Evolutionary conservation across 257 asterid genomes (phyloP), one percentile per base, ranked within the genome.

Genomic region (Anisodus acutangulus): DNA sequence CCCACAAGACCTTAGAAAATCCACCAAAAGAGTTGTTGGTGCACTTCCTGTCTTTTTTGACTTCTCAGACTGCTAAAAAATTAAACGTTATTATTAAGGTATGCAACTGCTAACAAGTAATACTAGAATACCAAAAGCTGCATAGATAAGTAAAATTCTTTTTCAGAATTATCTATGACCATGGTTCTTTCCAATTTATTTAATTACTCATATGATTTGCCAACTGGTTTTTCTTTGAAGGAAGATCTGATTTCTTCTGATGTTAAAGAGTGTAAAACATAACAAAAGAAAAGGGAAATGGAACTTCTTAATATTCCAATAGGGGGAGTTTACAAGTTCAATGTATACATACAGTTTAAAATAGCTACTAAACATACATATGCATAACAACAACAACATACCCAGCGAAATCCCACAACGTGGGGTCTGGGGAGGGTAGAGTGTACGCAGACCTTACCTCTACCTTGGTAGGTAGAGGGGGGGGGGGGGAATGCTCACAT

Each of bases 21-120:
- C 93, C n/a, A 91, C 83, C 72, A 94, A 74, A 84, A 88, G 91
- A 84, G 91, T 88, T 6, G 91, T 90, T 2, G 97, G 93, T 76
- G 89, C 83, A 86, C 91, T 88, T 88, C 99, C 99, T 83, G 92
- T 90, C 87, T 91, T 94, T 91, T 92, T 96, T 71, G 98, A 96
- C 91, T 93, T 96, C 87, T 92, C 98, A 15, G 98, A 94, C 98
- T 93, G 94, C 91, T 87, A 54, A 86, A 79, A 84, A 86, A 62
- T 87, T 31, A 49, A 80, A 69, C 69, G 7, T 17, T 82, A 62
- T 49, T 4, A 54, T 53, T 66, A 66, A 80, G 59, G 72, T 11
- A 81, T 45, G 12, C 39, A n/a, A 81, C 53, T 81, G 43, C 22
- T 11, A 45, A 53, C 26, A 78, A 26, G 68, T 66, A n/a, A 49